Base-by-base conservation (phyloP, 495 filamentous ascomycete species). In the Aspergillus homomorphus region DNA sequence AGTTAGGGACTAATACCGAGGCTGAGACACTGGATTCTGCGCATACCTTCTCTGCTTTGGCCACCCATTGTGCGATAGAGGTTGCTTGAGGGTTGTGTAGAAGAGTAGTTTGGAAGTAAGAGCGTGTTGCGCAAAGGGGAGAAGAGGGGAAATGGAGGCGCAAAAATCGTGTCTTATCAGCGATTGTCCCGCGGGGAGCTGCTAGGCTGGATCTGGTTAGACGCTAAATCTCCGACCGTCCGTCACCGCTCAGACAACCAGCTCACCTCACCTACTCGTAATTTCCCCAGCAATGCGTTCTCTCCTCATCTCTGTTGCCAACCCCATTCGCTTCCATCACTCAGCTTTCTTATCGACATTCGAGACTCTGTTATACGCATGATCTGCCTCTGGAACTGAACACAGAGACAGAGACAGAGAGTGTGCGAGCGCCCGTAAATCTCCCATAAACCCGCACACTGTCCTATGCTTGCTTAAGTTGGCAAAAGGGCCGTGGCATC, bases 1-100 rank as follows among this genome's bases (percentile, higher is more conserved):
- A 30, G 59, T 53, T 59, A 44, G 15, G 33, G 2, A 43, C 26
- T 6, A 3, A 8, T 20, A 21, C 18, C 14, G 12, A 33, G 21
- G 45, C 26, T 21, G 12, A 23, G 20, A 42, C 66, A 44, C 20
- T 12, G 4, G 8, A 16, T 4, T 4, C 33, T 18, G 18, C 15
- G 53, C 59, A 24, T 66, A 85, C 85, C 86, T 76, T 86, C 85
- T 84, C 86, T 83, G 71, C 83, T 82, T 70, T 79, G 75, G 56
- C 86, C 86, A 75, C 86, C 86, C 86, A 89, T 89, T 56, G 65
- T 78, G 68, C 41, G 44, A 59, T 60, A 68, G 16, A 21, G 55
- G 42, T 49, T 60, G n/a, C 28, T 15, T 21, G n/a, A 24, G 18
- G 54, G 48, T 28, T 24, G 23, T 24, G 33, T 18, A 19, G 54